Base-by-base conservation (phyloP, 148 eudicot genomes). In the Camellia granthamiana region DNA sequence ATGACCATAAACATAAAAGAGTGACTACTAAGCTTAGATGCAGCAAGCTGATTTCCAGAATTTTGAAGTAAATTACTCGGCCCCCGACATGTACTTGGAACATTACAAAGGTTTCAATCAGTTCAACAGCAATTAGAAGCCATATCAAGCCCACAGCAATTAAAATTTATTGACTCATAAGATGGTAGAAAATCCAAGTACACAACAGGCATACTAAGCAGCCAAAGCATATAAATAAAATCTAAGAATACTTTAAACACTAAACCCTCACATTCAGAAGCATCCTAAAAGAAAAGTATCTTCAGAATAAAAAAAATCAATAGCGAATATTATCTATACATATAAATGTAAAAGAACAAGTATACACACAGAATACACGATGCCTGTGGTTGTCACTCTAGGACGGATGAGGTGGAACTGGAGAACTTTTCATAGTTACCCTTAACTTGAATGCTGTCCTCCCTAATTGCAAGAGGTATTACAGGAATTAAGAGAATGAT, bases 1-100 rank as follows among this genome's bases (percentile, higher is more conserved):
- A 51, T 12, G 38, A 54, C 80, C 72, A 82, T 79, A 49, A 78
- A 82, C 62, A 84, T 67, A 51, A 43, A 80, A 82, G 21, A 21
- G 67, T 8, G 21, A 6, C 67, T 8, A 69, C 65, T 58, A 23
- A 15, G 14, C 6, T 43, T 18, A 41, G 69, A 77, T 15, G 71
- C 61, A 76, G 77, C 72, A 80, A 61, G 62, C 16, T n/a, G 14
- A 60, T 49, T 44, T 16, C 72, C 62, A 51, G 54, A 74, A 80
- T 6, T 15, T 77, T 46, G 38, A 61, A 58, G 18, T 47, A 49
- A 42, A 41, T 30, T 38, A 56, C 42, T 4, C 2, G 16, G 49
- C 46, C 49, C 15, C 69, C 58, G 63, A 63, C 19, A 14, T 63
- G 18, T 13, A 59, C 51, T 75, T 30, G 0, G 15, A 30, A 58